Percentiles rank a stretch among this genome's conserved stretches.
These are phyloP conservation scores for Didymella pomorum DNA, from an alignment of 2,329 filamentous ascomycete genomes.

Conservation along the genomic window DNA sequence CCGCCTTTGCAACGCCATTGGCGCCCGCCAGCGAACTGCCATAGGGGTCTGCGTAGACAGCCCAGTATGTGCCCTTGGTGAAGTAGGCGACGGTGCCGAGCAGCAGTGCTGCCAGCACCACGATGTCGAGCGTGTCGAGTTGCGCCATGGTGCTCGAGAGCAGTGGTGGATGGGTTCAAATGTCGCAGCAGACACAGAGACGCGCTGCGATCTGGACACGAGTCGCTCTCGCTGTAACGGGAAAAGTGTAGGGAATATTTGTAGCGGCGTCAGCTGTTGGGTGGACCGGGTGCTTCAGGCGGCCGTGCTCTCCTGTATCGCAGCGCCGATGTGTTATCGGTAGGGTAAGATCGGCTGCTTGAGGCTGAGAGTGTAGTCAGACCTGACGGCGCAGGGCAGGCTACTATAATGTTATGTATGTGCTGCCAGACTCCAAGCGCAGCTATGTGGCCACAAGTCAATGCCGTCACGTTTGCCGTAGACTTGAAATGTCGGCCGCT, in stretches of 20 bases:
- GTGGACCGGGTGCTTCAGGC: constrained; percentile 24
- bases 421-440: not conserved
- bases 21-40: constrained; percentile 75
- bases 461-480: constrained; percentile 36
- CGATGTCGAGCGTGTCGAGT: constrained; percentile 92
- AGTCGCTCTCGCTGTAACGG: constrained; percentile 34
- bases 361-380: constrained; percentile 7
- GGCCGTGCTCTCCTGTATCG: constrained; percentile 23
- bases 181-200: constrained; percentile 23
- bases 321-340: constrained; percentile 15
- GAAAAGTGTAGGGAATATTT: constrained; percentile 42
- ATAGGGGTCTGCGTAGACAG: constrained; percentile 86
- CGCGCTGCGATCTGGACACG: constrained; percentile 30
- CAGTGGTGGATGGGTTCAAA: constrained; percentile 21
- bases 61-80: constrained; percentile 97
- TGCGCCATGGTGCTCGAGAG: constrained; percentile 76
- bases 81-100: constrained; percentile 93
- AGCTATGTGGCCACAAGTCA: constrained; percentile 29
- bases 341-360: constrained; percentile 16
- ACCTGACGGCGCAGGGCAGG: constrained; percentile 8
- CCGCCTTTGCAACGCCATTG: constrained; percentile 72
- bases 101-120: constrained; percentile 86
- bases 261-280: constrained; percentile 29
- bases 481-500: constrained; percentile 1
- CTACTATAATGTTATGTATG: constrained; percentile 7